Conservation (phyloP, 78 protist genomes). For the Dictyostelium discoideum region dicty_2.7 NC_007090.3:3360001-3360500, state of each 20-base stretch:
- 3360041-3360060: constrained; percentile 79
- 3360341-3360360: background rate
- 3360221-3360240: too few species aligned
- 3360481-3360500: background rate
- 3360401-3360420: background rate
- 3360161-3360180: too few species aligned
- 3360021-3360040: constrained; percentile 65
- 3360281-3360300: too few species aligned
- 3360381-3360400: background rate
- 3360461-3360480: background rate
- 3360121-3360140: background rate
- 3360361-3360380: background rate
- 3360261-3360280: too few species aligned
- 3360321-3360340: too few species aligned
- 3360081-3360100: background rate
- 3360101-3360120: background rate
- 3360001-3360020: constrained; percentile 67
- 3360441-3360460: background rate
- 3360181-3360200: too few species aligned
- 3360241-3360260: too few species aligned
- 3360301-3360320: too few species aligned
- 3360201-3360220: too few species aligned
- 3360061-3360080: constrained; percentile 5
- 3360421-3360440: background rate
- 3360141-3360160: background rate